Evolutionary conservation across 305 asterid genomes (phyloP).

Genomic region (Striga hermonthica): DNA sequence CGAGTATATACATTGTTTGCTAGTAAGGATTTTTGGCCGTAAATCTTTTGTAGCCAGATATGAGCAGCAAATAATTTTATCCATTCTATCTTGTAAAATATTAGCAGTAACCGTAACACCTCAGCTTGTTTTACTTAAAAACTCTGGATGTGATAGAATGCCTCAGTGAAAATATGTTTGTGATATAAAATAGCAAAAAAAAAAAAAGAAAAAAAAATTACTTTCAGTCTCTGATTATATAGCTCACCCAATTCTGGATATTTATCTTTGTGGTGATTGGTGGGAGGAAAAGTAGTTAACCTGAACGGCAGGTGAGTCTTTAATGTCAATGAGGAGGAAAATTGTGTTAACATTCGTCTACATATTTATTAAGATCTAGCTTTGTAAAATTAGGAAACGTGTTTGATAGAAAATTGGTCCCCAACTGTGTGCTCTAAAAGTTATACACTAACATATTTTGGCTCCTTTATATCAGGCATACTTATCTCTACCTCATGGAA

Average conservation of each 20-base stretch:
- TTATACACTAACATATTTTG: conserved; percentile 25
- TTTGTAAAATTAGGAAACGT: conserved; percentile 10
- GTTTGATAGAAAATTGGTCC: conserved; percentile 18
- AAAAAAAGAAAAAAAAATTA: neutral
- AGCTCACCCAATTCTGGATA: conserved; percentile 9
- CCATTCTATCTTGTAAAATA: conserved; percentile 24
- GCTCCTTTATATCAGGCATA: conserved; percentile 69
- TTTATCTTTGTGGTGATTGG: neutral
- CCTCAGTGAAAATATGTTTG: conserved; percentile 6
- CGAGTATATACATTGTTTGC: no score
- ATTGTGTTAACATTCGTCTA: conserved; percentile 5
- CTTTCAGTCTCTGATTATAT: conserved; percentile 21
- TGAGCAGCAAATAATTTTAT: conserved; percentile 10
- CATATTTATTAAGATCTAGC: conserved; percentile 11
- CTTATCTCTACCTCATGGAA: conserved; percentile 94
- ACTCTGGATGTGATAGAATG: conserved; percentile 10
- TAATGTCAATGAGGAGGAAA: conserved; percentile 9
- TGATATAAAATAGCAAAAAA: no score
- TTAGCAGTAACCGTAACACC: conserved; percentile 24
- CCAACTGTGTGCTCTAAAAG: conserved; percentile 6
- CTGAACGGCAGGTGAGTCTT: conserved; percentile 21
- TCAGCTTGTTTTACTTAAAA: conserved; percentile 17
- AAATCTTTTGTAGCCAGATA: neutral
- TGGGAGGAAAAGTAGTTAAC: conserved; percentile 17
- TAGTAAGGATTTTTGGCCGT: no score